phyloP scores from a whole-genome alignment of 306 rosid species.

The Elaeagnus macrophylla region DNA sequence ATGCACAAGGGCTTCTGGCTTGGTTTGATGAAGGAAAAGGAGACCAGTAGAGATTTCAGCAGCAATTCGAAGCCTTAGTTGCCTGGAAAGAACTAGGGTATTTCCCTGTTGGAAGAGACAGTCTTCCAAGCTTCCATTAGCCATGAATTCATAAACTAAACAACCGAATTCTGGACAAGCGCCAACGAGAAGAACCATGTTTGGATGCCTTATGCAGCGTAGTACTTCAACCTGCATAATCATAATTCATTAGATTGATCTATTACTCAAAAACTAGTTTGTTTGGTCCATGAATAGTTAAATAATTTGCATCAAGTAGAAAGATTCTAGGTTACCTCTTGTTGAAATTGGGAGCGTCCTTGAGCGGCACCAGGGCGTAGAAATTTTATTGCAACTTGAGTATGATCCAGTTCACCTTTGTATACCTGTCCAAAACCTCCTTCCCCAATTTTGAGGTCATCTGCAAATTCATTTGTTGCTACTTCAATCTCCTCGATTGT shows the following conservation, averaged over 20 bases:
- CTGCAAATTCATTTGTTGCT: slow-evolving; percentile 58
- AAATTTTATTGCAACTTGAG: slow-evolving; percentile 68
- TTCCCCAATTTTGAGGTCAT: slow-evolving; percentile 60
- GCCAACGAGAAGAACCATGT: slow-evolving; percentile 91
- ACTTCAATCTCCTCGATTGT: slow-evolving; percentile 45
- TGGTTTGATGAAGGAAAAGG: slow-evolving; percentile 67
- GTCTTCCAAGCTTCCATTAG: slow-evolving; percentile 82
- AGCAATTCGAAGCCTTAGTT: slow-evolving; percentile 61
- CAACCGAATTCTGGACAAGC: slow-evolving; percentile 83
- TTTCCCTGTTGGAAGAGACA: slow-evolving; percentile 51
- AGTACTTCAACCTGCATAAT: slow-evolving; percentile 58
- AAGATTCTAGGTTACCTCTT: slow-evolving; percentile 46
- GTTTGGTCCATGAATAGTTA: too few species aligned
- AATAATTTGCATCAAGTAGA: not conserved
- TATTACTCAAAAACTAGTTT: too few species aligned
- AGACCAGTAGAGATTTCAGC: slow-evolving; percentile 84
- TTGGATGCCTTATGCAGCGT: slow-evolving; percentile 78
- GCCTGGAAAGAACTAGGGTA: slow-evolving; percentile 59
- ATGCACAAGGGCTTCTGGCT: slow-evolving; percentile 88
- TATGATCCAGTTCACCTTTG: slow-evolving; percentile 53
- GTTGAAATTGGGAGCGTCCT: slow-evolving; percentile 70
- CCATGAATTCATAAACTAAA: slow-evolving; percentile 80
- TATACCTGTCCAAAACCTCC: slow-evolving; percentile 94
- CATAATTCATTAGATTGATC: not conserved
- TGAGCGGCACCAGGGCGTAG: slow-evolving; percentile 62